Evolutionary conservation across 2,329 filamentous ascomycete genomes (phyloP), one percentile per base, ranked within the genome.

Genomic region (Ophiostoma sp.): DNA sequence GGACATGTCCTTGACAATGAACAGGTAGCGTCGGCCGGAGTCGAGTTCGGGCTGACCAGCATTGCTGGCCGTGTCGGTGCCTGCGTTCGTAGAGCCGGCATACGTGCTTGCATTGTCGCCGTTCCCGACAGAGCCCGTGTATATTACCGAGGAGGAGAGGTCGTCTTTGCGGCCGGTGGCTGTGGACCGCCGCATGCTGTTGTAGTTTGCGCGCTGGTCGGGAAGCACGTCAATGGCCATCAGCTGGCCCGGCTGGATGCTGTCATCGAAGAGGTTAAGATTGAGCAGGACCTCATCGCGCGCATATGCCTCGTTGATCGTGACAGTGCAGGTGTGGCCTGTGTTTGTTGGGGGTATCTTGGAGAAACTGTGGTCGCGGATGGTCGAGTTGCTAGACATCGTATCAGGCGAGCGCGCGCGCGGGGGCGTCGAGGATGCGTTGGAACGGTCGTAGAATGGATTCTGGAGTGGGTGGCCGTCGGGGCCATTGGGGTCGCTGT

Each of bases 211-310:
- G 74, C 68, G 71, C 72, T 81, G 82, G 47, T 78, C 75, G 2
- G 76, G 68, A 65, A 88, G 75, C 5, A 87, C 83, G 36, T 89
- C 81, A 68, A 96, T 88, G 73, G 92, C 89, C 78, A 95, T 87
- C 68, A 96, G 80, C 71, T 85, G 85, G 40, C 90, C 91, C 0
- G 86, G 81, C 68, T 84, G 84, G 71, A 92, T 82, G 63, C 85
- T 83, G 62, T 83, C 81, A 67, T 86, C 85, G 69, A 94, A 86
- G 16, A 88, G 83, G 68, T 91, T 87, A 69, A 89, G 82, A 75
- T 94, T 95, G 74, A 96, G 83, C 36, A 95, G 82, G 62, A 95
- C 88, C 73, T 94, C 91, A 74, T 96, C 91, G 69, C 84, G 85
- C 8, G 89, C 88, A 74, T 93, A 89, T 58, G 85, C 87, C 72